phyloP scores from a whole-genome alignment of 495 filamentous ascomycete species.

The Tuber calosporum region DNA sequence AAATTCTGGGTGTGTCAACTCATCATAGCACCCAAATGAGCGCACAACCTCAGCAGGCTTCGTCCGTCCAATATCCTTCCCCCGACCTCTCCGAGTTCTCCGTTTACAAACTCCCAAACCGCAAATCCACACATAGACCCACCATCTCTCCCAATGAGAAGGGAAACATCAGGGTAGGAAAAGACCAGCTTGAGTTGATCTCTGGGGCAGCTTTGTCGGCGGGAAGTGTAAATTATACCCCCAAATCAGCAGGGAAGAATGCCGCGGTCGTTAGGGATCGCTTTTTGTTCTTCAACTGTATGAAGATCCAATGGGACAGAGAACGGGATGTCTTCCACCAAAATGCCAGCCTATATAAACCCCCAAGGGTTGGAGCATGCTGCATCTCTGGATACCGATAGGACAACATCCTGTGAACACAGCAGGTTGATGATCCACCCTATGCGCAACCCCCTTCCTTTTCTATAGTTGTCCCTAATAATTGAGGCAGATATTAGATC shows the following conservation, averaged over 20 bases:
- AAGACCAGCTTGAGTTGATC: neutral
- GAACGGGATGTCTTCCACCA: neutral
- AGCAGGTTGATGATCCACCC: neutral
- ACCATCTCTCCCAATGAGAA: constrained; percentile 42
- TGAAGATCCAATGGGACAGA: neutral
- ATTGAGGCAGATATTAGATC: neutral
- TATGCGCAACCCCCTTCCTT: neutral
- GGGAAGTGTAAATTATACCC: neutral
- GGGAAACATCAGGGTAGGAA: constrained; percentile 17
- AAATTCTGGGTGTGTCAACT: constrained; percentile 37
- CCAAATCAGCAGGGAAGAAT: neutral
- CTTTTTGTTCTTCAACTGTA: neutral
- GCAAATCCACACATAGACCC: constrained; percentile 39
- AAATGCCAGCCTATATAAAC: neutral
- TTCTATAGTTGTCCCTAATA: neutral
- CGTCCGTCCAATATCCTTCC: constrained; percentile 40
- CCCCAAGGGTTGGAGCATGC: neutral
- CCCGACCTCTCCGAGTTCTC: constrained; percentile 25
- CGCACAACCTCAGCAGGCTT: constrained; percentile 41
- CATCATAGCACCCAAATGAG: constrained; percentile 29
- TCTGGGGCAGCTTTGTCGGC: neutral
- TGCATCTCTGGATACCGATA: neutral
- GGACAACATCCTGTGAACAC: neutral
- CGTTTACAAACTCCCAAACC: constrained; percentile 28
- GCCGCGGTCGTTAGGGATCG: neutral